Base-by-base conservation (phyloP, 2,329 filamentous ascomycete species). In the Ophidiomyces ophidiicola region DNA sequence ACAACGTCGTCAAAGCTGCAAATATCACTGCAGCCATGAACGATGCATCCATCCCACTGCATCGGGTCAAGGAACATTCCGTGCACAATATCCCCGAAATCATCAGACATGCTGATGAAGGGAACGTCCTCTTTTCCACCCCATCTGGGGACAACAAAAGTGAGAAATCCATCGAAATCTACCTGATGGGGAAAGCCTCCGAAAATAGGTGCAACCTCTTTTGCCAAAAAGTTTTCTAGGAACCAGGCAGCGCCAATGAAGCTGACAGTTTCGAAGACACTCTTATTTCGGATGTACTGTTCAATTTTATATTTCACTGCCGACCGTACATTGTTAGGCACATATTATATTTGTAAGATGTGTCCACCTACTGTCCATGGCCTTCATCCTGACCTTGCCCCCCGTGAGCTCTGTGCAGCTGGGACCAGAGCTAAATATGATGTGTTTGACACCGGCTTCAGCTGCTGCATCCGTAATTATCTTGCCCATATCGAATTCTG, bases 21-120 rank as follows among this genome's bases (percentile, higher is more conserved):
- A 6, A 58, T 53, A 15, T 56, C 48, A 43, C 64, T 66, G 29
- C 61, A 50, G 1, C 53, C 61, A 10, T 66, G 63, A 0, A 66
- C 45, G 0, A 62, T 46, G 3, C 45, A 47, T 1, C 59, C 55
- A 43, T 58, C 56, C 50, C 59, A 63, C 26, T 53, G 53, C 31
- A 51, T 50, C 1, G 64, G 63, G 8, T 58, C 52, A 5, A 68
- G 52, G 12, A 68, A 60, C 3, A 66, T 51, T 2, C 63, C 65
- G 5, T 69, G 65, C 7, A 68, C 58, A 12, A 68, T 53, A 37
- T 68, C 66, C 3, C 65, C 66, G 40, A 56, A 68, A 47, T 69
- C 64, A 23, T 63, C 55, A 0, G 43, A 45, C 2, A 67, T 59
- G 18, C 54, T 51, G 17, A 68, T 54, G 44, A 59, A 64, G 0